Conservation (phyloP, 2,329 filamentous ascomycete species). For the Talaromyces sp. region DNA sequence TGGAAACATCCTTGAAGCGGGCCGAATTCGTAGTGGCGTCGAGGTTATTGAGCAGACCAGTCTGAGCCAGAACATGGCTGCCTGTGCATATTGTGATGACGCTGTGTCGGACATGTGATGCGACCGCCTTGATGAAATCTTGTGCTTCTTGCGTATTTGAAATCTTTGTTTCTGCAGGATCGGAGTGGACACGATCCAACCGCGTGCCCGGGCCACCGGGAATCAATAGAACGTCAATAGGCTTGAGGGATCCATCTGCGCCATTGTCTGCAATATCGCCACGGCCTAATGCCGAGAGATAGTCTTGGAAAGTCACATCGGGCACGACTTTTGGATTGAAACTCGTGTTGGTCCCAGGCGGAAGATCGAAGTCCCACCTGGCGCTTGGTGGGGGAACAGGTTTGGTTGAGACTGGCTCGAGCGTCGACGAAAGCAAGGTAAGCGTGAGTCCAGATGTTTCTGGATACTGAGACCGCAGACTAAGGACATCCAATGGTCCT, state of each 20-base stretch:
- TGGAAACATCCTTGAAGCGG: constrained; percentile 10
- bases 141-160: constrained; percentile 8
- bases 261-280: constrained; percentile 4
- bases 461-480: constrained; percentile 6
- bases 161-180: not conserved
- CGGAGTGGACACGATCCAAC: constrained; percentile 3
- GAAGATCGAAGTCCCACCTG: constrained; percentile 9
- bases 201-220: constrained; percentile 10
- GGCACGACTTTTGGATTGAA: constrained; percentile 8
- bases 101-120: constrained; percentile 11
- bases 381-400: constrained; percentile 7
- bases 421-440: constrained; percentile 10
- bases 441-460: constrained; percentile 7
- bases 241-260: not conserved
- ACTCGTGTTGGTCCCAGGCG: constrained; percentile 1
- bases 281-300: not conserved
- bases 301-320: constrained; percentile 13
- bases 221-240: constrained; percentile 12
- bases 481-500: constrained; percentile 9
- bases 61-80: constrained; percentile 12
- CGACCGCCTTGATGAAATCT: constrained; percentile 10
- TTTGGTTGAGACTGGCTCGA: constrained; percentile 9
- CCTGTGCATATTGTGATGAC: constrained; percentile 14
- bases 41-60: constrained; percentile 9
- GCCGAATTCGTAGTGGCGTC: constrained; percentile 14